Conservation (phyloP, 2,329 filamentous ascomycete genomes). For the Aspergillus sp. region DNA sequence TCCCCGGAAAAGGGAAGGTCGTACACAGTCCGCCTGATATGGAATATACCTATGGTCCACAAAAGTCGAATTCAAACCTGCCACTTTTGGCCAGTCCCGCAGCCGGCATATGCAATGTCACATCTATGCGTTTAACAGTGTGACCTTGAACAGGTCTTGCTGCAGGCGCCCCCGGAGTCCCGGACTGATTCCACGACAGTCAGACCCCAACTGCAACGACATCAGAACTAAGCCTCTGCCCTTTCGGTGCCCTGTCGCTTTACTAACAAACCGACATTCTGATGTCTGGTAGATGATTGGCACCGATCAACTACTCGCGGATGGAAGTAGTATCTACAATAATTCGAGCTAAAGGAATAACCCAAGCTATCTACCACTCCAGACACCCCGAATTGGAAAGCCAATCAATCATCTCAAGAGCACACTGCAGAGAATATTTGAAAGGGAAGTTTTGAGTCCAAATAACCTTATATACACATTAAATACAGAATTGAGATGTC, state of each 20-base stretch:
- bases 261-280: neutral
- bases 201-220: neutral
- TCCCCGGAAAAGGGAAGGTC: neutral
- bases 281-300: neutral
- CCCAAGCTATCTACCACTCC: neutral
- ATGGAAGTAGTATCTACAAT: neutral
- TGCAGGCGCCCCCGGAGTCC: neutral
- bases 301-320: neutral
- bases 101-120: neutral
- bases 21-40: neutral
- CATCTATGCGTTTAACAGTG: neutral
- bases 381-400: neutral
- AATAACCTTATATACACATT: neutral
- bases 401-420: neutral
- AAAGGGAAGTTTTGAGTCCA: neutral
- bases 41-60: neutral
- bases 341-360: neutral
- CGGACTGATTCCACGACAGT: neutral
- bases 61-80: neutral
- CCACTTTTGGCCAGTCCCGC: neutral
- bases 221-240: neutral
- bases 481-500: neutral
- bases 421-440: neutral
- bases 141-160: neutral
- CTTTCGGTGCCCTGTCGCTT: neutral